phyloP scores from a whole-genome alignment of 2,329 filamentous ascomycete species.

The Fusarium sp. region DNA sequence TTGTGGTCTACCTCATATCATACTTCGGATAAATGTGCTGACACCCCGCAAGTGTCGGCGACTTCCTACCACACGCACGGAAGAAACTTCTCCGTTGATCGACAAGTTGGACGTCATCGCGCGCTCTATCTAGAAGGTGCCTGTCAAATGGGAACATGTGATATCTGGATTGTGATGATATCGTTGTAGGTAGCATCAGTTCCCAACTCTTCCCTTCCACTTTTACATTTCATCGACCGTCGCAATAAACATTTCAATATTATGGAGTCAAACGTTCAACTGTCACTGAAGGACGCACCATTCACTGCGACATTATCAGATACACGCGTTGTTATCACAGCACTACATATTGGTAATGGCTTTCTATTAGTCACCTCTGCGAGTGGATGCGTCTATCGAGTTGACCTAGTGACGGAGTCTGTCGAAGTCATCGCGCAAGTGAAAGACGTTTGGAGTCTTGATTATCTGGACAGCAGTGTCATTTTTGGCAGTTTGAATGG shows the following conservation, averaged over 20 bases:
- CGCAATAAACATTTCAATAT: not conserved
- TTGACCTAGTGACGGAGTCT: not conserved
- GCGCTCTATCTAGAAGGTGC: not conserved
- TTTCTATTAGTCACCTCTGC: not conserved
- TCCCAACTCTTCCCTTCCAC: not conserved
- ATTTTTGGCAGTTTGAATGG: not conserved
- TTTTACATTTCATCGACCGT: not conserved
- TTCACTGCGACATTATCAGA: not conserved
- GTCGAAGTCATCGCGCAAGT: not conserved
- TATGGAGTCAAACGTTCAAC: not conserved
- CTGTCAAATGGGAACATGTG: not conserved
- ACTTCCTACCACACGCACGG: not conserved
- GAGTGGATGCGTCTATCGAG: not conserved
- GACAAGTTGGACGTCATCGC: not conserved
- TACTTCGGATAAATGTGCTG: not conserved
- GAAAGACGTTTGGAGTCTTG: not conserved
- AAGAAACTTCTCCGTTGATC: not conserved
- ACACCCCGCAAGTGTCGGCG: not conserved
- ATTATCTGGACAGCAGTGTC: not conserved
- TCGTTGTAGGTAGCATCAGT: not conserved
- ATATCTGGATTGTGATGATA: not conserved
- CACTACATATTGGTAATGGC: not conserved
- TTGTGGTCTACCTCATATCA: not conserved
- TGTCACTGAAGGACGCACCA: not conserved
- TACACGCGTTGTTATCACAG: not conserved